These are phyloP conservation scores for Aphanomyces stellatus DNA, from an alignment of 352 stramenopile species.

Conservation along the genomic window DNA sequence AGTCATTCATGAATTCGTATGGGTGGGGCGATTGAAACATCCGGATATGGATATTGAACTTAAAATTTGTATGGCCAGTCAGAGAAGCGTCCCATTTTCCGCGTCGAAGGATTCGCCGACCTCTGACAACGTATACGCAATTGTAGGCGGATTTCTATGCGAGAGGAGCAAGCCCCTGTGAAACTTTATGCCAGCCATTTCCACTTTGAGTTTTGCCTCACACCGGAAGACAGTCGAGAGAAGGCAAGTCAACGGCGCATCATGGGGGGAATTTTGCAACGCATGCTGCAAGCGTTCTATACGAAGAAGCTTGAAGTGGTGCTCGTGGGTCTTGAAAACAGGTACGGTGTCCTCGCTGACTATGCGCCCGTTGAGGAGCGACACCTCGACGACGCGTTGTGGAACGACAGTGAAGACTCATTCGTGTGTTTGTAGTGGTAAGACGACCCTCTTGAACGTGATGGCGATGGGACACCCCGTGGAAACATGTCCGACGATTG, in stretches of 20 bases:
- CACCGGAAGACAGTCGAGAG: constrained; percentile 4
- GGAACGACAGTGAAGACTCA: background rate
- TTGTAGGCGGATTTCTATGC: constrained; percentile 10
- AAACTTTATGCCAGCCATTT: background rate
- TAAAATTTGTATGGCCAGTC: background rate
- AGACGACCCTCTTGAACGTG: constrained; percentile 94
- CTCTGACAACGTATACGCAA: background rate
- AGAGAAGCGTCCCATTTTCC: too few relatives aligned
- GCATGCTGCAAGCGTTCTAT: constrained; percentile 94
- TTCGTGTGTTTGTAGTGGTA: constrained; percentile 66
- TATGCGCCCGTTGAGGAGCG: background rate
- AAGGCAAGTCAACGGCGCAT: constrained; percentile 18
- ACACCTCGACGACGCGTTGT: background rate
- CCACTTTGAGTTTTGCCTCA: background rate
- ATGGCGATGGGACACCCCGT: constrained; percentile 93
- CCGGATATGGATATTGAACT: too few relatives aligned
- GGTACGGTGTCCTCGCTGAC: too few relatives aligned
- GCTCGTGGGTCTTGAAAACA: constrained; percentile 96
- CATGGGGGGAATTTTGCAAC: constrained; percentile 91
- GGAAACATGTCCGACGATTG: constrained; percentile 96
- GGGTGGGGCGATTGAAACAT: too few relatives aligned
- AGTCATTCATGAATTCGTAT: background rate
- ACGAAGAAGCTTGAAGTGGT: constrained; percentile 97
- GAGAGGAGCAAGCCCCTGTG: background rate
- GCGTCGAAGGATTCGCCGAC: background rate